Conservation (phyloP, 495 filamentous ascomycete genomes). For the Penicillium argentinense region DNA sequence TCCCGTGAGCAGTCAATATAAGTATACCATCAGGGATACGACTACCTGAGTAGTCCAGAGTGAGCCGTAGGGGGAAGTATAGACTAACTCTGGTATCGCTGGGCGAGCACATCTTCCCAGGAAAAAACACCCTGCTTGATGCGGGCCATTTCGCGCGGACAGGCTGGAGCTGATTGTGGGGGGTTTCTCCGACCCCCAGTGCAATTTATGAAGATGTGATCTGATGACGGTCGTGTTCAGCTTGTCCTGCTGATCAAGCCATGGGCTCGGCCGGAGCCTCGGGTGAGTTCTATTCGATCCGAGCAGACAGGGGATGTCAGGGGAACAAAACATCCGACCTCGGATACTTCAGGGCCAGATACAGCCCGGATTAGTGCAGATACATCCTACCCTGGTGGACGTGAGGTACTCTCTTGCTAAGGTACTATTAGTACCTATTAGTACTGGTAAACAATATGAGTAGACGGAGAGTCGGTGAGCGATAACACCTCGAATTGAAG, state of each 20-base stretch:
- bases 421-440: no score
- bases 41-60: no score
- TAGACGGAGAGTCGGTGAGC: slow-evolving; percentile 7
- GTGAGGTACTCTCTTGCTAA: no score
- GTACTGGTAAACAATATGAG: no score
- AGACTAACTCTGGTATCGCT: slow-evolving; percentile 46
- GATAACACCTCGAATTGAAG: no score
- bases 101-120: slow-evolving; percentile 48
- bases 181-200: not conserved
- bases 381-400: no score
- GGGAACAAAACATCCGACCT: not conserved
- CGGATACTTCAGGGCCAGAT: not conserved
- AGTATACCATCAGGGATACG: not conserved
- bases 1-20: not conserved
- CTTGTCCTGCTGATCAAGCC: slow-evolving; percentile 16
- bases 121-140: slow-evolving; percentile 45
- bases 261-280: slow-evolving; percentile 10
- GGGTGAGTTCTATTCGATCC: slow-evolving; percentile 18
- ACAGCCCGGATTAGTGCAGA: no score
- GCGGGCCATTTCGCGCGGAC: slow-evolving; percentile 35
- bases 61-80: not conserved
- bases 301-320: slow-evolving; percentile 6
- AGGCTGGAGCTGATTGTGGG: not conserved
- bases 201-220: no score
- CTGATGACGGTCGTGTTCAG: not conserved